These are phyloP conservation scores for Epithele typhae DNA, from an alignment of 768 basidiomycete genomes.

Conservation along the genomic window DNA sequence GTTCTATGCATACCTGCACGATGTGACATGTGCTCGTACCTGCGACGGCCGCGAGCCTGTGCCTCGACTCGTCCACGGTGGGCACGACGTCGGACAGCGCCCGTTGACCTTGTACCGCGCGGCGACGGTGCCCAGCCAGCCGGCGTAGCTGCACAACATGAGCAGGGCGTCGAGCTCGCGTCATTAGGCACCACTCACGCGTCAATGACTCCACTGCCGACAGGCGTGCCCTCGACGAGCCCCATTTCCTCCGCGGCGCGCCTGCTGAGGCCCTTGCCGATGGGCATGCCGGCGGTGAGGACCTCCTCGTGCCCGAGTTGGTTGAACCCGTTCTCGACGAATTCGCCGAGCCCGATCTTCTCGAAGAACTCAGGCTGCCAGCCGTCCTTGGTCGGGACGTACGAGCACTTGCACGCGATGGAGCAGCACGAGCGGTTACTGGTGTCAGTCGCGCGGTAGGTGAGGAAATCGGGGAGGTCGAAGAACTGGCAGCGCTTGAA, in stretches of 20 bases:
- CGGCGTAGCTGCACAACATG: constrained; percentile 62
- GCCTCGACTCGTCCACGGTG: constrained; percentile 67
- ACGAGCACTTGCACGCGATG: constrained; percentile 94
- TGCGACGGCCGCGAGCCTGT: constrained; percentile 87
- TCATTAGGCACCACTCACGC: constrained; percentile 49
- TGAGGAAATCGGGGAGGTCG: constrained; percentile 94
- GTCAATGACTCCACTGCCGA: constrained; percentile 94
- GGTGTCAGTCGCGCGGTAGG: constrained; percentile 79
- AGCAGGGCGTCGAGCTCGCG: background rate
- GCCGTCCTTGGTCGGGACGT: constrained; percentile 72
- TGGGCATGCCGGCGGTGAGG: constrained; percentile 79
- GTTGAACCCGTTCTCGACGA: constrained; percentile 63
- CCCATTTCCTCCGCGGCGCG: constrained; percentile 83
- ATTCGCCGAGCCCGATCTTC: constrained; percentile 72
- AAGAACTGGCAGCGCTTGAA: constrained; percentile 82
- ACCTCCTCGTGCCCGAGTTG: constrained; percentile 71
- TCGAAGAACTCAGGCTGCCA: constrained; percentile 90
- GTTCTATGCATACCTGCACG: constrained; percentile 56
- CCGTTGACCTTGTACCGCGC: constrained; percentile 58
- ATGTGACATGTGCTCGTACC: constrained; percentile 97
- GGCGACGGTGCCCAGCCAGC: constrained; percentile 95
- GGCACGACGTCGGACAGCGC: constrained; percentile 49
- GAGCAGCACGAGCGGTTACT: constrained; percentile 86
- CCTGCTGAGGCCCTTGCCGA: constrained; percentile 78
- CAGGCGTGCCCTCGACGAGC: constrained; percentile 78